phyloP scores from a whole-genome alignment of 2,329 filamentous ascomycete species.

The Stachybotrys elegans region DNA sequence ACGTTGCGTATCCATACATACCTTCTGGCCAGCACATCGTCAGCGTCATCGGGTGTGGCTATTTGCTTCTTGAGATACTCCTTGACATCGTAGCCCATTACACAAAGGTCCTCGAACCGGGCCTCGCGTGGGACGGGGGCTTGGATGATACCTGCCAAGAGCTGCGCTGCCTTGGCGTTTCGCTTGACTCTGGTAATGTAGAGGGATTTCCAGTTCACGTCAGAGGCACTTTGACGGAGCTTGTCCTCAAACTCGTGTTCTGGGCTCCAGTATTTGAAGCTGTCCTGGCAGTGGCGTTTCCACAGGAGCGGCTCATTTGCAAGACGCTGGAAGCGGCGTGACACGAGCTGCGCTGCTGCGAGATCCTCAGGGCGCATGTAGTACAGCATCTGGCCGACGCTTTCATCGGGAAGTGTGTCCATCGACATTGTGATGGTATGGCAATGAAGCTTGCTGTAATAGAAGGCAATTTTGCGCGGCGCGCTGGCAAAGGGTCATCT shows the following conservation, averaged over 20 bases:
- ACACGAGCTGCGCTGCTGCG: conserved; percentile 45
- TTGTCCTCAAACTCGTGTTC: conserved; percentile 57
- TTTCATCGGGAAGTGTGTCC: conserved; percentile 68
- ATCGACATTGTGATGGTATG: conserved; percentile 34
- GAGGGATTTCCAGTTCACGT: conserved; percentile 69
- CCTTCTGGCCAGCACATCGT: conserved; percentile 75
- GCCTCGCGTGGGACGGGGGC: conserved; percentile 65
- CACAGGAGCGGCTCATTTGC: conserved; percentile 72
- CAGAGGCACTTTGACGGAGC: conserved; percentile 43
- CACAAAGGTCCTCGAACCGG: conserved; percentile 66
- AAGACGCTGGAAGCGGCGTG: conserved; percentile 58
- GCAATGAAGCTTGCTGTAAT: conserved; percentile 6
- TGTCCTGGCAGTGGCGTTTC: conserved; percentile 65
- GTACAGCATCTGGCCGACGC: conserved; percentile 73
- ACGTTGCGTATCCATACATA: conserved; percentile 17
- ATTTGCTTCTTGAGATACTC: conserved; percentile 71
- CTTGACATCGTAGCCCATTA: conserved; percentile 80
- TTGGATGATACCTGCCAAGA: conserved; percentile 65
- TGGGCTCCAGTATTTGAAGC: conserved; percentile 72
- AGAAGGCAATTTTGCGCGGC: background rate
- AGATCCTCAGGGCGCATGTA: conserved; percentile 54
- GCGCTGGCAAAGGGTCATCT: too few species aligned
- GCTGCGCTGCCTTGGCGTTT: conserved; percentile 44
- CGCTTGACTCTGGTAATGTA: conserved; percentile 52
- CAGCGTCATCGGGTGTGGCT: conserved; percentile 49